These are phyloP conservation scores for Colletotrichum gloeosporioides DNA, from an alignment of 2,329 filamentous ascomycete species.

Conservation along the genomic window DNA sequence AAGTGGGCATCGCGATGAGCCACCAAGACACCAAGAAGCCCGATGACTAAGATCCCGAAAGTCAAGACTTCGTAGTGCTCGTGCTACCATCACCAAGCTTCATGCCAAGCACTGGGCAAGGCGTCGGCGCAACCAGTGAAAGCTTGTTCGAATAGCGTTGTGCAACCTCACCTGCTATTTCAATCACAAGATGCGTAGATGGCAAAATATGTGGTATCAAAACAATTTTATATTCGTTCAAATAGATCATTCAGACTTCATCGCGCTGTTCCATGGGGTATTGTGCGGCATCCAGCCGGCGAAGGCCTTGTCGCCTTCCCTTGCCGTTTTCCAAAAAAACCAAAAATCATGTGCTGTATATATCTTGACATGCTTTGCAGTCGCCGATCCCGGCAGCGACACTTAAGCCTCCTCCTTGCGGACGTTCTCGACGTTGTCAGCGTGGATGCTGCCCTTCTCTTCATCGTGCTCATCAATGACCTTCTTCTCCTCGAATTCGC, in stretches of 20 bases:
- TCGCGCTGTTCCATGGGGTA: neutral
- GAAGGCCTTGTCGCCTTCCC: neutral
- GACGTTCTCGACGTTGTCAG: constrained; percentile 5
- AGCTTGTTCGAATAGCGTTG: constrained; percentile 1
- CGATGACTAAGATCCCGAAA: neutral
- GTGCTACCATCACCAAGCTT: constrained; percentile 4
- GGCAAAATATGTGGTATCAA: neutral
- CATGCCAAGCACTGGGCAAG: constrained; percentile 8
- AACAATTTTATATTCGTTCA: neutral
- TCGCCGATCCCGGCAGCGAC: neutral
- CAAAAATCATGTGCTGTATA: neutral
- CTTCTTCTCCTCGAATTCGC: constrained; percentile 27
- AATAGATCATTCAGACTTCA: neutral
- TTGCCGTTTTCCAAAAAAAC: neutral
- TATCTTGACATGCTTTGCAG: neutral
- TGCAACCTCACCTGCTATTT: neutral
- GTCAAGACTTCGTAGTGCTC: neutral
- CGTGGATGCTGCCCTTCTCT: constrained; percentile 30
- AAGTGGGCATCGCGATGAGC: neutral
- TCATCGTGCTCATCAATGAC: constrained; percentile 32
- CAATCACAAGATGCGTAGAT: neutral
- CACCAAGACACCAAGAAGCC: neutral
- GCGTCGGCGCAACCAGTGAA: neutral
- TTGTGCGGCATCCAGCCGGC: neutral
- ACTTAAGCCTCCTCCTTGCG: neutral